Evolutionary conservation across 805 yeast genomes (phyloP).

Genomic region (Osmozyma mogii): DNA sequence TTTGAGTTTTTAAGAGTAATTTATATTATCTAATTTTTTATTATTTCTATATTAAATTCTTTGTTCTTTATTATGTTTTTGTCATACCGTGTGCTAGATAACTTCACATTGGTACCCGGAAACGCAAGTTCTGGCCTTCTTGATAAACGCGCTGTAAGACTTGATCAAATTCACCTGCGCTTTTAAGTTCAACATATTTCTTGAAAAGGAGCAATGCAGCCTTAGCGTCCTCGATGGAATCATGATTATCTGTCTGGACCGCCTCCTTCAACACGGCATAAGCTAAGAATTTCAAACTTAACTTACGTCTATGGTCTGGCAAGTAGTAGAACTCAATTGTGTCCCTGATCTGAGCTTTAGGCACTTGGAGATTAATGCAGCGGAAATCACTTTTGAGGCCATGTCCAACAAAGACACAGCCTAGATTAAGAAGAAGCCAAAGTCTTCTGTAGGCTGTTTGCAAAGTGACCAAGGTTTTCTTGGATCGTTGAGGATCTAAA

Average conservation of each 20-base stretch:
- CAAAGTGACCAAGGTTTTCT: slow-evolving; percentile 63
- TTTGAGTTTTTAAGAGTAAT: not conserved
- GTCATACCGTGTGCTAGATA: too few species aligned
- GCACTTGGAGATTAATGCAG: slow-evolving; percentile 86
- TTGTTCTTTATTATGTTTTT: not conserved
- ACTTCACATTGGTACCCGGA: slow-evolving; percentile 36
- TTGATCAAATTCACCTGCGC: slow-evolving; percentile 50
- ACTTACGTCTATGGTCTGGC: slow-evolving; percentile 64
- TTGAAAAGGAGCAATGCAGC: slow-evolving; percentile 76
- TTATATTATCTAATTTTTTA: not conserved
- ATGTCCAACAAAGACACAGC: slow-evolving; percentile 92
- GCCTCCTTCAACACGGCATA: slow-evolving; percentile 65
- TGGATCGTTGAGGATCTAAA: slow-evolving; percentile 59
- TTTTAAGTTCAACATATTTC: slow-evolving; percentile 56
- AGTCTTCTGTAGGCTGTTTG: slow-evolving; percentile 81
- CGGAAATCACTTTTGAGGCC: slow-evolving; percentile 88
- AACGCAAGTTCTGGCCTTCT: slow-evolving; percentile 56
- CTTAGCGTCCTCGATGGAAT: slow-evolving; percentile 91
- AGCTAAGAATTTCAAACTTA: slow-evolving; percentile 81
- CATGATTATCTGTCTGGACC: slow-evolving; percentile 92
- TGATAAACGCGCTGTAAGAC: slow-evolving; percentile 60
- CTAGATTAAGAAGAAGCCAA: slow-evolving; percentile 84
- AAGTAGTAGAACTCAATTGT: slow-evolving; percentile 75
- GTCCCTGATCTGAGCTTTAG: slow-evolving; percentile 77
- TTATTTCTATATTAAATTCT: not conserved